Evolutionary conservation across 2,329 filamentous ascomycete species (phyloP), one percentile per base, ranked within the genome.

Genomic region (Phyllosticta citribraziliensis): DNA sequence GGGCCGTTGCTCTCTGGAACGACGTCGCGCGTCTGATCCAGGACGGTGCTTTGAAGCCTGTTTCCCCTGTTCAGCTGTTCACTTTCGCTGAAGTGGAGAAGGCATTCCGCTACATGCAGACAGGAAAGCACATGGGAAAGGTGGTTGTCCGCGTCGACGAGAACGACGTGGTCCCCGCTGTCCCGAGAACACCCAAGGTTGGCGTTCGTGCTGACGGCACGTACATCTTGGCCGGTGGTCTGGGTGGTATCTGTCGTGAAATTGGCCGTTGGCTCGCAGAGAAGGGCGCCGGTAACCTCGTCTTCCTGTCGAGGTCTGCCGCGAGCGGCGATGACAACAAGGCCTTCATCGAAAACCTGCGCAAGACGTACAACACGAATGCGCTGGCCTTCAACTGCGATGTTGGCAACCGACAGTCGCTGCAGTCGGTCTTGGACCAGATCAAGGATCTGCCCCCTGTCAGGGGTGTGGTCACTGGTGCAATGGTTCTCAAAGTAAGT

Each of bases 211-310:
- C 55, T 11, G 63, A 70, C 56, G 67, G 65, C 3, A 66, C 69
- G 1, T 72, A 71, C 57, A 27, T 72, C 14, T 58, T 72, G 2
- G 67, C 65, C 20, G 69, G 69, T 47, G 69, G 69, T 10, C 64
- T 66, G 3, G 69, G 70, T 10, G 69, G 69, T 12, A 57, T 71
- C n/a, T 69, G 69, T 2, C 66, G 70, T 1, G 63, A 62, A 22
- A 68, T 71, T 30, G 63, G 65, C 11, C 60, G 55, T 24, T 70
- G 66, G 66, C 67, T 72, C 66, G 64, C 65, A 2, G 53, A 56
- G 2, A 64, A 65, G 24, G 70, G 69, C 20, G 70, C 69, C 0
- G 62, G 62, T 27, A 59, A 70, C 55, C 62, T 72, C 17, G 63
- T 68, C 6, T 64, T 70, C 24, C 60, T 67, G 4, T 70, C 68